These are phyloP conservation scores for Smithsoniella earleae DNA, from an alignment of 163 green algal species.

Conservation along the genomic window DNA sequence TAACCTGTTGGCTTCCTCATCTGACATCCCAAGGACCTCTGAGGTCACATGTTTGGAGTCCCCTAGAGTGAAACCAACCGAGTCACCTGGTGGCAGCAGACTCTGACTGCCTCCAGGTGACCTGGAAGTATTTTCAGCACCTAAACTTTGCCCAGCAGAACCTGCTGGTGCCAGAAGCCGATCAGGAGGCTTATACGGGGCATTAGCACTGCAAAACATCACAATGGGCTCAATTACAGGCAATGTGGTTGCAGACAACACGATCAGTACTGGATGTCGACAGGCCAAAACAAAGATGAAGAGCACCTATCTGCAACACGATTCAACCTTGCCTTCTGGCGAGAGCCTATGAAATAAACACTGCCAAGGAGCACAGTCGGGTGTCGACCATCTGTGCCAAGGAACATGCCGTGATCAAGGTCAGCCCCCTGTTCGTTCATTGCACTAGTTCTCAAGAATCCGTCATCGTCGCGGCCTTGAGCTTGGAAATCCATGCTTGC, in stretches of 20 bases:
- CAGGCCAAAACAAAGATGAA: no score
- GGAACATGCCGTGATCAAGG: background rate
- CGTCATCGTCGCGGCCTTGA: conserved; percentile 11
- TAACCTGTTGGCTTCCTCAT: no score
- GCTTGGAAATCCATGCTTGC: conserved; percentile 29
- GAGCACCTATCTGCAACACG: background rate
- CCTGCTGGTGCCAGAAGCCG: conserved; percentile 1
- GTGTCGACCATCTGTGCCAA: background rate
- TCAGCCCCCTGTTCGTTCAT: background rate
- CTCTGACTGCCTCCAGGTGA: no score
- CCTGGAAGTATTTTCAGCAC: no score
- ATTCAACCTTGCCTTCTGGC: background rate
- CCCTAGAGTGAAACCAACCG: no score
- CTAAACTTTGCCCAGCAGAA: no score
- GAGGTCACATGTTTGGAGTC: no score
- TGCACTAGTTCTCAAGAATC: conserved; percentile 10
- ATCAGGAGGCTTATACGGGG: conserved; percentile 18
- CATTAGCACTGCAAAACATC: background rate
- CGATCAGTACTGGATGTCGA: no score
- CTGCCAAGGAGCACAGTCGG: conserved; percentile 15
- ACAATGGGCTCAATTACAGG: background rate
- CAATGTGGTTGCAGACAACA: no score
- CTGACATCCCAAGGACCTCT: no score
- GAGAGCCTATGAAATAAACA: conserved; percentile 10
- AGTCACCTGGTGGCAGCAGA: no score